Conservation (phyloP, 1,284 basidiomycete species). For the Pascua sp. region DNA sequence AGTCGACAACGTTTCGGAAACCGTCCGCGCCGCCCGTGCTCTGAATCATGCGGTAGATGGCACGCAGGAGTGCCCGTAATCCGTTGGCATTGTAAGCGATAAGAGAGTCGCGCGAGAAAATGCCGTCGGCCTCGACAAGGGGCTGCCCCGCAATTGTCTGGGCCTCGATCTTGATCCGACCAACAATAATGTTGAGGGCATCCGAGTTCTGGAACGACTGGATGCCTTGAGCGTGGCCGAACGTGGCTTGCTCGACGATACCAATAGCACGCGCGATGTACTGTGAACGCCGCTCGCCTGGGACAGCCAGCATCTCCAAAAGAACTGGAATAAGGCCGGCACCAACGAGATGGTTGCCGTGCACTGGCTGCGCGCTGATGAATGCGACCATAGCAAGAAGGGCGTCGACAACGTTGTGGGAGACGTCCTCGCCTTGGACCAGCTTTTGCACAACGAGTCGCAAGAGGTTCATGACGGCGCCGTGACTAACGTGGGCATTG, state of each 20-base stretch:
- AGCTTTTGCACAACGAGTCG: conserved; percentile 74
- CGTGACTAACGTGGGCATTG: conserved; percentile 94
- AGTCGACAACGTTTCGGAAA: conserved; percentile 89
- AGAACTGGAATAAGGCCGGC: conserved; percentile 90
- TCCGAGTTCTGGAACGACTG: conserved; percentile 78
- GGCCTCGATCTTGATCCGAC: conserved; percentile 65
- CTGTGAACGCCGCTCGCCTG: conserved; percentile 27
- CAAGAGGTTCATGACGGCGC: conserved; percentile 82
- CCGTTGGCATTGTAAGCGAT: conserved; percentile 33
- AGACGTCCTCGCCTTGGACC: conserved; percentile 57
- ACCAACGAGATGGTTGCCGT: conserved; percentile 91
- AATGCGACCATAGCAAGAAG: conserved; percentile 82
- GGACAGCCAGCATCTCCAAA: conserved; percentile 77
- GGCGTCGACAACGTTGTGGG: conserved; percentile 79
- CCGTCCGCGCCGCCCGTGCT: conserved; percentile 91
- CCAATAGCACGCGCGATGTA: conserved; percentile 64
- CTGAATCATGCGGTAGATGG: conserved; percentile 95
- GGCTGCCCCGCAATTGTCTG: conserved; percentile 5
- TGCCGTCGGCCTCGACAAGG: conserved; percentile 8
- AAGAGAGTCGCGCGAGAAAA: conserved; percentile 16
- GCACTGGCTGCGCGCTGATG: conserved; percentile 75
- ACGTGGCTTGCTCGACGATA: conserved; percentile 87
- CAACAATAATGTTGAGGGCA: conserved; percentile 81
- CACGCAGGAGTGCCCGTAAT: conserved; percentile 86
- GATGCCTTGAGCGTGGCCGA: conserved; percentile 70